Conservation (phyloP, 495 filamentous ascomycete species). For the Schizothecium vesticola region DNA sequence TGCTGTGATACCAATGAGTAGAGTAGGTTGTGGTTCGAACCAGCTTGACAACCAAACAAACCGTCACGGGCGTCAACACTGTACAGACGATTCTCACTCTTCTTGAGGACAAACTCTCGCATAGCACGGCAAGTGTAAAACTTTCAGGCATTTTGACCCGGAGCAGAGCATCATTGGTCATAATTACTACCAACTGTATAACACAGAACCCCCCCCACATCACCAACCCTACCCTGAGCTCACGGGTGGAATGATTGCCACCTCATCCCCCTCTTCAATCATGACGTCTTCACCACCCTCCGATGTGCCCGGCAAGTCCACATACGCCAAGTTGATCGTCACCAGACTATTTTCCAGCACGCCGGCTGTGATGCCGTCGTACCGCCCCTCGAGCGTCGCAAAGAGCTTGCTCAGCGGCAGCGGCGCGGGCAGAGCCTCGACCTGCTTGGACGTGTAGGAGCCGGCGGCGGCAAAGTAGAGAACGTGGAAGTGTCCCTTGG, state of each 20-base stretch:
- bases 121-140: not conserved
- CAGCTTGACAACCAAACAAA: no score
- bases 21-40: no score
- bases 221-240: conserved; percentile 59
- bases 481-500: conserved; percentile 62
- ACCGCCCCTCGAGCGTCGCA: conserved; percentile 63
- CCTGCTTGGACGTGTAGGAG: conserved; percentile 64
- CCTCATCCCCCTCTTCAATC: conserved; percentile 78
- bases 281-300: conserved; percentile 35
- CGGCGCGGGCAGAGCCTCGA: conserved; percentile 69
- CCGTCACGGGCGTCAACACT: no score
- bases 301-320: conserved; percentile 56
- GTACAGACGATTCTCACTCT: no score
- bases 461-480: conserved; percentile 84
- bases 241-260: conserved; percentile 95
- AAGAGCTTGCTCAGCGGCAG: conserved; percentile 63
- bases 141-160: not conserved
- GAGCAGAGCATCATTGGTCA: not conserved
- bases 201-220: no score
- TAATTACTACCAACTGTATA: not conserved
- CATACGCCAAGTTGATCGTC: conserved; percentile 83
- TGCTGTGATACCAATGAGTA: no score
- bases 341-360: conserved; percentile 73
- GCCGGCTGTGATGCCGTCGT: conserved; percentile 70
- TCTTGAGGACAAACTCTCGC: no score